Evolutionary conservation across 2,329 filamentous ascomycete genomes (phyloP), one percentile per base, ranked within the genome.

Genomic region (Botryosphaeria dothidea): DNA sequence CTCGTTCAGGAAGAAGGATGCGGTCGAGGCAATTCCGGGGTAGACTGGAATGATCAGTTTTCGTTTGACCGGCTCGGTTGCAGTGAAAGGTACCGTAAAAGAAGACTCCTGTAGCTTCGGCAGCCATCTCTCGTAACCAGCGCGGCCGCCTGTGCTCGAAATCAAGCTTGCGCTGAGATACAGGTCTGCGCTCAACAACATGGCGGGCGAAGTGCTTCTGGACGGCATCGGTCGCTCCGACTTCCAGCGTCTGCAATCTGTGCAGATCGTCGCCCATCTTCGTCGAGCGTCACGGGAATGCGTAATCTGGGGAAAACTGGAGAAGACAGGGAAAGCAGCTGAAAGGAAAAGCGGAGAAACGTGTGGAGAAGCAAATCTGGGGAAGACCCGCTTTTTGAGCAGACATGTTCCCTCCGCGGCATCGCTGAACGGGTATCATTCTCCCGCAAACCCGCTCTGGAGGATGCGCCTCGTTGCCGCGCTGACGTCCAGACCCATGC

Each of bases 21-120:
- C 82, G 3, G 81, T 79, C 2, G 84, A 82, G n/a, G 84, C 81
- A 38, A 87, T 82, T 17, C 85, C 84, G 3, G 82, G 79, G 54
- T 75, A 76, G 21, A 77, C 75, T 70, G 29, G 45, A n/a, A 19
- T 2, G 25, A 15, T 11, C 19, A 27, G 45, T 9, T 3, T 29
- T 11, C 46, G 31, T 6, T 49, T 25, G 43, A 54, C 21, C 21
- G 8, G 17, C 2, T 23, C 48, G 38, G 9, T 11, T n/a, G 23
- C 0, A 11, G 7, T 46, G n/a, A 19, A 8, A 69, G 72, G 60
- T 65, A 79, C 73, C 82, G 70, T 84, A 86, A 71, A 85, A 84
- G 77, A 86, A 86, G 3, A 86, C 84, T 3, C 85, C 85, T 0
- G 83, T 83, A 3, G 83, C 83, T 71, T 88, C 85, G 3, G 83